A percentile compares a stretch with the other conserved stretches of the same genome.
phyloP scores from a whole-genome alignment of 2,329 filamentous ascomycete species.

The Fusarium verrucosum region DNA sequence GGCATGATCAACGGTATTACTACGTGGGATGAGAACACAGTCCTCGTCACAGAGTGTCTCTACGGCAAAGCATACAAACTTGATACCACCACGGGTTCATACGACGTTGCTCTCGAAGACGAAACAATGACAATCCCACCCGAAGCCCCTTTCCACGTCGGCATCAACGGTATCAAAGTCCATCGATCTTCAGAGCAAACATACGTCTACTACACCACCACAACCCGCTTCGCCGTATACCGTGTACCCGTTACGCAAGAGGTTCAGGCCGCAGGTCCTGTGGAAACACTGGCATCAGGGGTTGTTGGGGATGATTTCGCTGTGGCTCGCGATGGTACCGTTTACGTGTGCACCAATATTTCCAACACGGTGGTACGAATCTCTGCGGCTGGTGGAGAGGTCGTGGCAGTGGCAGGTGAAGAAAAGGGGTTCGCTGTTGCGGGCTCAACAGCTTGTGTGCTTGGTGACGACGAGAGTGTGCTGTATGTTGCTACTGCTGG shows the following conservation, averaged over 20 bases:
- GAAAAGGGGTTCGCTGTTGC: constrained; percentile 11
- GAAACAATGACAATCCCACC: constrained; percentile 27
- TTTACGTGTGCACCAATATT: constrained; percentile 35
- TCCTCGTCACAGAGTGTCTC: constrained; percentile 33
- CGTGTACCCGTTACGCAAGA: constrained; percentile 23
- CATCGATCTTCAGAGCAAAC: constrained; percentile 22
- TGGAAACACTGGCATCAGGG: constrained; percentile 24
- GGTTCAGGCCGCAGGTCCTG: constrained; percentile 7
- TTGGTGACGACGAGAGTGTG: constrained; percentile 10
- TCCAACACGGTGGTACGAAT: constrained; percentile 31
- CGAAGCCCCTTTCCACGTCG: constrained; percentile 17
- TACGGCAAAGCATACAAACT: constrained; percentile 34
- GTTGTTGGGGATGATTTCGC: constrained; percentile 31
- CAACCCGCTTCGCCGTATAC: constrained; percentile 28
- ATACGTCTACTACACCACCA: constrained; percentile 31
- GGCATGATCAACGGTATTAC: constrained; percentile 35
- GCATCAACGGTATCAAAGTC: constrained; percentile 37
- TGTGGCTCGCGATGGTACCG: constrained; percentile 28
- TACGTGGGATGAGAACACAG: constrained; percentile 32
- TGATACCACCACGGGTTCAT: constrained; percentile 9
- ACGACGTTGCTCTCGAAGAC: constrained; percentile 25
- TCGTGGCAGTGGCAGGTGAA: constrained; percentile 11
- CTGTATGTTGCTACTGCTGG: constrained; percentile 33
- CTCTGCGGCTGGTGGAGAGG: not conserved
- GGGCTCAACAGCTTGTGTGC: constrained; percentile 29